Evolutionary conservation across 2,329 filamentous ascomycete species (phyloP).

Genomic region (Scedosporium minutisporum): DNA sequence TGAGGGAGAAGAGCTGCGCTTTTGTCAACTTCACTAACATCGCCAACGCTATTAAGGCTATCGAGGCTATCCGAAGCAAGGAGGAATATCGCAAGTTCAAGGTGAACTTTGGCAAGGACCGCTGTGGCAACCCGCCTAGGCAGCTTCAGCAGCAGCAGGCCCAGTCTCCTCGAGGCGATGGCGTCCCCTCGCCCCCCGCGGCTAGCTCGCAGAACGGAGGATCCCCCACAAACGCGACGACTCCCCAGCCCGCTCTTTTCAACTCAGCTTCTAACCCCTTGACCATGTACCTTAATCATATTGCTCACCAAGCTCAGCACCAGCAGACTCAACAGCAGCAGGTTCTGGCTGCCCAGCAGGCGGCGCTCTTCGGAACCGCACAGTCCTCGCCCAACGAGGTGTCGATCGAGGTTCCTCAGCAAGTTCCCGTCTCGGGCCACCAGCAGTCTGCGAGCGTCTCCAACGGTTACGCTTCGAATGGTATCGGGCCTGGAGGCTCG

Average conservation of each 20-base stretch:
- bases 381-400: constrained; percentile 49
- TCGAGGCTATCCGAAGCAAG: constrained; percentile 86
- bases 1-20: constrained; percentile 97
- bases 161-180: constrained; percentile 58
- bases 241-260: constrained; percentile 59
- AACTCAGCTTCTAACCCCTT: constrained; percentile 80
- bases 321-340: constrained; percentile 70
- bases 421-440: constrained; percentile 53
- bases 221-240: constrained; percentile 44
- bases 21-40: constrained; percentile 99
- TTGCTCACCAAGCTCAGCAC: constrained; percentile 61
- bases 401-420: constrained; percentile 43
- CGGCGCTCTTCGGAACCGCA: constrained; percentile 68
- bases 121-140: constrained; percentile 90
- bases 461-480: constrained; percentile 48
- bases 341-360: constrained; percentile 65
- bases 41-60: constrained; percentile 98
- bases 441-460: constrained; percentile 57
- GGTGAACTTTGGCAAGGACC: constrained; percentile 98
- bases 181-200: constrained; percentile 44
- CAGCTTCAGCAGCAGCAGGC: constrained; percentile 61
- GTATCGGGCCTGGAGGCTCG: constrained; percentile 37
- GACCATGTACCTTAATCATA: constrained; percentile 85
- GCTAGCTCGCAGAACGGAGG: constrained; percentile 52
- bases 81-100: constrained; percentile 99